Base-by-base conservation (phyloP, 2,329 filamentous ascomycete genomes). In the Sporothrix schenckii region DNA sequence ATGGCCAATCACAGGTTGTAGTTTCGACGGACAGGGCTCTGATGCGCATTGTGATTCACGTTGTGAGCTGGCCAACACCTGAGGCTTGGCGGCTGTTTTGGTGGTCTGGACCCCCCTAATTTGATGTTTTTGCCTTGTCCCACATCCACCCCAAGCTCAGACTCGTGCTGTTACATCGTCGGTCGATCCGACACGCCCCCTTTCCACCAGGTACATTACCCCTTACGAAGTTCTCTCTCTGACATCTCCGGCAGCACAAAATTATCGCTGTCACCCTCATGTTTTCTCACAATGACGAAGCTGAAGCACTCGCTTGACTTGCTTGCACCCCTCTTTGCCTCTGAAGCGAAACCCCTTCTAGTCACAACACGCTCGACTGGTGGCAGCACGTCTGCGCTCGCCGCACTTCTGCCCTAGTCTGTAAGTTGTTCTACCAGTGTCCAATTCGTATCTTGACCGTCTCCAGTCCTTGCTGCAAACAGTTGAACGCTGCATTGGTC, bases 161-260 rank as follows among this genome's bases (percentile, higher is more conserved):
- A 75, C 74, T 72, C 68, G 71, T 50, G 34, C 56, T 73, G 75
- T 75, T 74, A 72, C 70, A 76, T 75, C 73, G 71, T 73, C 73
- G 63, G 75, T 72, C 71, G 71, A 72, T 72, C 74, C 73, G 71
- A 73, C 72, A 71, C 34, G 34, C 19, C 67, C 24, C 24, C 72
- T 53, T 49, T 56, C 30, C 39, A 52, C 52, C 60, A 49, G 44
- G 58, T 56, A 50, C 19, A 61, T 61, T 61, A 16, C 58, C 58
- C 58, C 39, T 24, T 63, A 21, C n/a, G 39, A 52, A 50, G 44
- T 52, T 49, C 70, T 50, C 50, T 70, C n/a, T 53, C 34, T 49
- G 11, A 21, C 44, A 27, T 56, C 21, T n/a, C 16, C 7, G 14
- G 10, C 24, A 34, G 6, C 21, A 49, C 61, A 11, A 9, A 24